Conservation (phyloP, 768 basidiomycete genomes). For the Piloderma croceum region DNA sequence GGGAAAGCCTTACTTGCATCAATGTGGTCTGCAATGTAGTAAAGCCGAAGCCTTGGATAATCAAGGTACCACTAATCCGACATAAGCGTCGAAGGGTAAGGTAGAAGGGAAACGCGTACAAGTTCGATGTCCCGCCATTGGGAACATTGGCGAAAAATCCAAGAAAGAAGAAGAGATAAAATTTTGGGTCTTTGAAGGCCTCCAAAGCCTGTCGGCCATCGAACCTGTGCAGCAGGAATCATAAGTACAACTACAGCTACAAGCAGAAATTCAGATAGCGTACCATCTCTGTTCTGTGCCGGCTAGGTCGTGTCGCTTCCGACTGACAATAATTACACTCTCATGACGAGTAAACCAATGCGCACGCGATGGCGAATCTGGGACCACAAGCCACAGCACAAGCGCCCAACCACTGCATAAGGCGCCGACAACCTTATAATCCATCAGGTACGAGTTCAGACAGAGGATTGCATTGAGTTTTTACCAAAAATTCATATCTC, state of each 20-base stretch:
- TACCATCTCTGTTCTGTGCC: slow-evolving; percentile 19
- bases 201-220: slow-evolving; percentile 14
- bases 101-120: slow-evolving; percentile 8
- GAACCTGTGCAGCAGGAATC: slow-evolving; percentile 18
- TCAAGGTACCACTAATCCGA: slow-evolving; percentile 20
- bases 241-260: slow-evolving; percentile 2
- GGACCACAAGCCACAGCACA: slow-evolving; percentile 26
- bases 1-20: too few species aligned
- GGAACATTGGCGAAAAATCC: slow-evolving; percentile 23
- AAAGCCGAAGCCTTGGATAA: slow-evolving; percentile 26
- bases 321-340: slow-evolving; percentile 29
- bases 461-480: not conserved
- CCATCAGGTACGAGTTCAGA: not conserved
- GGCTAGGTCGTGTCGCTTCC: slow-evolving; percentile 26
- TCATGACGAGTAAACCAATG: slow-evolving; percentile 28
- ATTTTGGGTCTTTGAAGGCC: slow-evolving; percentile 29
- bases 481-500: slow-evolving; percentile 28
- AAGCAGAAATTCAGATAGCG: not conserved
- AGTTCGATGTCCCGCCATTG: slow-evolving; percentile 24
- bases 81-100: slow-evolving; percentile 1
- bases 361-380: slow-evolving; percentile 29
- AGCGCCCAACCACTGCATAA: slow-evolving; percentile 27
- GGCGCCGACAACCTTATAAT: slow-evolving; percentile 23
- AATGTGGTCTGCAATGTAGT: slow-evolving; percentile 22
- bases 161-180: slow-evolving; percentile 29